A percentile compares a stretch with the other conserved stretches of the same genome.
Evolutionary conservation across 1,284 basidiomycete genomes (phyloP).

Genomic region (Rugosomyces carneus): DNA sequence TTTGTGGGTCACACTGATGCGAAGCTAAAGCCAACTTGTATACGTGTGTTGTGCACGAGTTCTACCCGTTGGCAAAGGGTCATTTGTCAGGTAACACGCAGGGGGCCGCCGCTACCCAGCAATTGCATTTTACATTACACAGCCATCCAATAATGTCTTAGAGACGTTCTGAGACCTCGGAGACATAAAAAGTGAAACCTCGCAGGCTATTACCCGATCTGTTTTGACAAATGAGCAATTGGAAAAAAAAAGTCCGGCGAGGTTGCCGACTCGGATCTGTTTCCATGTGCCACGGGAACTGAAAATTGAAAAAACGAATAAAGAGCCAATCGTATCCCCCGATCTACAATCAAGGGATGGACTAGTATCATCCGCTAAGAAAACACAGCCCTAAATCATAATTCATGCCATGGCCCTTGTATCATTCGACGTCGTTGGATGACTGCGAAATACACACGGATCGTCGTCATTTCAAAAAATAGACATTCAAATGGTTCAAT

Average conservation of each 20-base stretch:
- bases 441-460: not conserved
- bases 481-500: not conserved
- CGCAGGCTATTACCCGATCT: too few species aligned
- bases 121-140: not conserved
- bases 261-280: conserved; percentile 11
- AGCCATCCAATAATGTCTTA: conserved; percentile 9
- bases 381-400: too few species aligned
- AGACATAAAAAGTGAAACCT: too few species aligned
- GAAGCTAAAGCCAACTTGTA: not conserved
- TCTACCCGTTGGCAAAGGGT: not conserved
- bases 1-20: not conserved
- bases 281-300: conserved; percentile 7
- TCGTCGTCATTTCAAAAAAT: conserved; percentile 3
- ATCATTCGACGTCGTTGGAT: not conserved
- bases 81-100: conserved; percentile 10
- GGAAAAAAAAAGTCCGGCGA: too few species aligned
- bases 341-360: conserved; percentile 7
- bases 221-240: too few species aligned
- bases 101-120: not conserved
- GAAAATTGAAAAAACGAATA: conserved; percentile 7
- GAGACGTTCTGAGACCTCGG: not conserved
- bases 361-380: not conserved
- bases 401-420: not conserved
- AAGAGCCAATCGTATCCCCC: conserved; percentile 1
- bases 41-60: not conserved